phyloP scores from a whole-genome alignment of 78 protist genomes.

The Guillardia theta region DNA sequence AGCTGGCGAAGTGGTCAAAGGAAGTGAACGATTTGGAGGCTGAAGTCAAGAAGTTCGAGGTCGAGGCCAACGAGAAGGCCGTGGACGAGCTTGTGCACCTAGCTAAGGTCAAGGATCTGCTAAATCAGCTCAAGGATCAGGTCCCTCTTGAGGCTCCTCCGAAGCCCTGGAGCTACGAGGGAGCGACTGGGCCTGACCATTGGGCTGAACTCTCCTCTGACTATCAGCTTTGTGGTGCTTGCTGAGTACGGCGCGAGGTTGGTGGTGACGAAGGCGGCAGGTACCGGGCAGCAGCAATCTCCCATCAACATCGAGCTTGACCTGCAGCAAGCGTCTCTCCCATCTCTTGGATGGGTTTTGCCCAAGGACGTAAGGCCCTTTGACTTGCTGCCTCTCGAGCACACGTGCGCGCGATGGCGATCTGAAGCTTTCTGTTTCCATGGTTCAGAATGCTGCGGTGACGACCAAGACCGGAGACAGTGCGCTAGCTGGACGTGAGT shows the following conservation, averaged over 20 bases:
- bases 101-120: not conserved
- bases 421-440: not conserved
- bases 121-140: not conserved
- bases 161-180: not conserved
- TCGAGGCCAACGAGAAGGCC: not conserved
- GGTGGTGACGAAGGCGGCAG: too few relatives aligned
- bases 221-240: not conserved
- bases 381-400: not conserved
- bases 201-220: not conserved
- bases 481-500: not conserved
- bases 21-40: not conserved
- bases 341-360: not conserved
- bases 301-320: not conserved
- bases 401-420: not conserved
- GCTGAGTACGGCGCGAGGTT: too few relatives aligned
- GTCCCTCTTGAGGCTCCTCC: not conserved
- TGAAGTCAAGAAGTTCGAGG: not conserved
- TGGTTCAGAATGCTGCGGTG: not conserved
- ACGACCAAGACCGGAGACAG: not conserved
- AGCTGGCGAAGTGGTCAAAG: not conserved
- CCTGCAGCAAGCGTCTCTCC: not conserved
- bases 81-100: constrained; percentile 15
- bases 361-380: not conserved
- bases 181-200: not conserved
- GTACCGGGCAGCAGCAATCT: not conserved